Base-by-base conservation (phyloP, 2,329 filamentous ascomycete species). In the Truncatella angustata region DNA sequence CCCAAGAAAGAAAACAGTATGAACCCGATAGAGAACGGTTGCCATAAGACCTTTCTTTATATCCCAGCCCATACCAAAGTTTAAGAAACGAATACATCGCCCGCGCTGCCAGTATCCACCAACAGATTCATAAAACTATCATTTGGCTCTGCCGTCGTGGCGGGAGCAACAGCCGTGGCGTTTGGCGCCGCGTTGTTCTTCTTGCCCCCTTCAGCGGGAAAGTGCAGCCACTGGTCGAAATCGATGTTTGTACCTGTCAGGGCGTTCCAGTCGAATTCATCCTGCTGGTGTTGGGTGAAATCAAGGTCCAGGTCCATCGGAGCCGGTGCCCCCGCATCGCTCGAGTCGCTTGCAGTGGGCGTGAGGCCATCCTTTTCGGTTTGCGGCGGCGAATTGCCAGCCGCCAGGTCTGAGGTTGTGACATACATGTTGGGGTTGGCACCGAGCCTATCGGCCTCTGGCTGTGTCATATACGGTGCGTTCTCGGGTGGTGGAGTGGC, bases 151-250 rank as follows among this genome's bases (percentile, higher is more conserved):
- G 20, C 30, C 5, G 18, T 37, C 2, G 14, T 49, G 18, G 32
- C 16, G 5, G 45, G 11, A 5, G 23, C 20, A 10, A 23, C 28
- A 14, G 18, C n/a, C n/a, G 35, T 18, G 9, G 24, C 23, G n/a
- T 43, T 43, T 21, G 21, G 20, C 11, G 40, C 10, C 11, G 28
- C 20, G 21, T 32, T 36, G 10, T 42, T 50, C 36, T 35, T 52
- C 6, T 69, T 73, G 10, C 71, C 70, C 5, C 73, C 75, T 46
- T 81, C 79, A 2, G 73, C 72, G 5, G 79, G 79, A 55, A 81
- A 84, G 54, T 83, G 77, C 20, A 84, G 70, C 77, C 79, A 84
- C 58, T 82, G 78, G 52, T 82, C 79, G 49, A 82, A 79, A 51
- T 84, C 79, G 53, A 82, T 75, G 54, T 80, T 79, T 7, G 77